Percentiles rank a stretch among this genome's conserved stretches.
Conservation (phyloP, 192 early-diverging fungal genomes). For the Lobosporangium transversale region DNA sequence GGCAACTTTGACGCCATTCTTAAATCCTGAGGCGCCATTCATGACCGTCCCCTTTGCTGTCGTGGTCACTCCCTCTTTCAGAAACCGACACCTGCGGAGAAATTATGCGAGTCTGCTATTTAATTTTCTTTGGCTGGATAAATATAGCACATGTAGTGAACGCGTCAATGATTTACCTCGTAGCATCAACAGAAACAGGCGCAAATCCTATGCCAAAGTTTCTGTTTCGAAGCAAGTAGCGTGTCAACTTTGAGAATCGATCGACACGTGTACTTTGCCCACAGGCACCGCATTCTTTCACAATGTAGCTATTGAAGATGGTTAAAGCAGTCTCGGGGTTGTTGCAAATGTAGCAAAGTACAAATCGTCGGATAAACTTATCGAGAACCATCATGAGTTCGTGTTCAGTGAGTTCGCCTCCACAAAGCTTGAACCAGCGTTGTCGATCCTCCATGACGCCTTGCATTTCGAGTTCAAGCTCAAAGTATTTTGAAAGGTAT, state of each 20-base stretch:
- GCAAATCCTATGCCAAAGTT: conserved; percentile 39
- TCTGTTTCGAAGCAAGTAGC: conserved; percentile 41
- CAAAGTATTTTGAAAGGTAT: conserved; percentile 44
- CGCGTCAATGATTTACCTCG: conserved; percentile 46
- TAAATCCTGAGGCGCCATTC: conserved; percentile 59
- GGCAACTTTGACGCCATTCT: conserved; percentile 54
- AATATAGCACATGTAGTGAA: too few relatives aligned
- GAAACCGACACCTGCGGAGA: conserved; percentile 33
- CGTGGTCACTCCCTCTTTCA: conserved; percentile 84
- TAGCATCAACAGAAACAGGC: conserved; percentile 13
- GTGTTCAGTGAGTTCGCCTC: conserved; percentile 12
- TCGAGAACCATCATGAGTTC: conserved; percentile 69
- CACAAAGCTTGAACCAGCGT: conserved; percentile 37
- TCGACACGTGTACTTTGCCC: conserved; percentile 56
- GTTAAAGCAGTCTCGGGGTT: conserved; percentile 96
- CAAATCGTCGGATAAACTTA: conserved; percentile 94
- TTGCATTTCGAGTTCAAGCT: conserved; percentile 45
- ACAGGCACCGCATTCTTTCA: conserved; percentile 52
- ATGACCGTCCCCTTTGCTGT: conserved; percentile 58
- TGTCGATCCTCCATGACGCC: conserved; percentile 39
- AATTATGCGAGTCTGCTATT: neutral
- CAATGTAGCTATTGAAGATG: conserved; percentile 34
- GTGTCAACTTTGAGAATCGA: conserved; percentile 58
- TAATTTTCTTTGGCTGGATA: neutral
- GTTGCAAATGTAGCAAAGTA: conserved; percentile 89